Base-by-base conservation (phyloP, 2,329 filamentous ascomycete species). In the Microcyclospora pomicola region DNA sequence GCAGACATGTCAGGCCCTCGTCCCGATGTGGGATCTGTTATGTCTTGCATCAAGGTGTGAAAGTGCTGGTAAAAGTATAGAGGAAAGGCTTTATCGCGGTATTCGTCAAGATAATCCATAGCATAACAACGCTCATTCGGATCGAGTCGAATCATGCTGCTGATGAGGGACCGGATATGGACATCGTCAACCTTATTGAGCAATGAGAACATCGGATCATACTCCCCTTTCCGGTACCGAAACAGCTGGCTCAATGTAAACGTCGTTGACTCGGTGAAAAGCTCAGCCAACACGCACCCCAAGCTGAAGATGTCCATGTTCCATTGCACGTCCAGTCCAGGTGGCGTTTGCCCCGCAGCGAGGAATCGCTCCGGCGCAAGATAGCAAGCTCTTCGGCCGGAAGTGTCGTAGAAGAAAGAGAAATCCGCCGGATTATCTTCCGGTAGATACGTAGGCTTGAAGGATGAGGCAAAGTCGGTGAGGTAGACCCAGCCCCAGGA, bases 401-500 rank as follows among this genome's bases (percentile, higher is more conserved):
- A 93, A 0, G 84, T 86, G 53, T 98, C 91, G 52, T 96, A 98
- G 57, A 88, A 98, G 60, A 95, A 96, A 1, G 87, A 94, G 54
- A 96, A 98, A 52, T 96, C 86, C 12, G 85, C 87, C 1, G 91
- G 91, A 53, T 98, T 96, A 53, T 98, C 87, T 59, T 95, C 88
- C 2, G 91, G 91, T 2, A 98, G 68, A 59, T 85, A 84, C 5
- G 87, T 83, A 9, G 87, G 91, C 56, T 98, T 98, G 66, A 93
- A 96, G 0, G 83, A 80, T 0, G 88, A 86, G 3, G 88, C 94
- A 59, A 96, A 98, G 59, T 98, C 91, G n/a, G 87, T 80, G 29
- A 98, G 71, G 58, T 96, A 98, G 2, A 98, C 71, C 91, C 92
- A 98, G 64, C 96, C 95, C 91, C 91, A 98, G 6, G 91, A 96